phyloP scores from a whole-genome alignment of 2,329 filamentous ascomycete species.

The Lithohypha guttulata region DNA sequence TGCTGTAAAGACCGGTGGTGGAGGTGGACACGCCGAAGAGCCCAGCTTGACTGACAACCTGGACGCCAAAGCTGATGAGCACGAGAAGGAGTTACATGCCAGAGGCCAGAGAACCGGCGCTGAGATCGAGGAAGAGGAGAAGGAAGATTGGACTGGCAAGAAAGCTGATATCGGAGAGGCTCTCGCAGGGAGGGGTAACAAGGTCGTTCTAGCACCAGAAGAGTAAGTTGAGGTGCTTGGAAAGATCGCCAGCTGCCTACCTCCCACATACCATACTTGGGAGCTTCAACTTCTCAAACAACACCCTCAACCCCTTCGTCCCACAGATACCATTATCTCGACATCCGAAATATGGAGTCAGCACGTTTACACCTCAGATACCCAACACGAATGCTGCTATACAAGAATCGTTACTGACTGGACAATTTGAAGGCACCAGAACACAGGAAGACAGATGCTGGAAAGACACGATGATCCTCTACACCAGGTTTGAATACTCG shows the following conservation, averaged over 20 bases:
- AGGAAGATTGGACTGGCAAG: conserved; percentile 20
- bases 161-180: conserved; percentile 20
- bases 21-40: conserved; percentile 17
- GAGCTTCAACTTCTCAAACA: background rate
- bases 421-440: conserved; percentile 4
- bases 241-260: no score
- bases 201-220: conserved; percentile 21
- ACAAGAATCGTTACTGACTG: conserved; percentile 3
- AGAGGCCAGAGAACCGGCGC: conserved; percentile 16
- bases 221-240: no score
- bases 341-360: no score
- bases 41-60: conserved; percentile 16
- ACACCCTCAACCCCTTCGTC: no score
- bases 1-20: conserved; percentile 17
- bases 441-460: conserved; percentile 2
- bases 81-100: conserved; percentile 17
- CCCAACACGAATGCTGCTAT: background rate
- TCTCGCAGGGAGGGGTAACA: conserved; percentile 14
- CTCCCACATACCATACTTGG: no score
- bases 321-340: no score
- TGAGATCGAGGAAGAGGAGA: conserved; percentile 15
- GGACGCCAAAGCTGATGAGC: conserved; percentile 16
- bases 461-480: conserved; percentile 4
- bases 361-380: background rate
- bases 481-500: conserved; percentile 1